These are phyloP conservation scores for Sporothrix variecibatus DNA, from an alignment of 2,329 filamentous ascomycete genomes.

Conservation along the genomic window DNA sequence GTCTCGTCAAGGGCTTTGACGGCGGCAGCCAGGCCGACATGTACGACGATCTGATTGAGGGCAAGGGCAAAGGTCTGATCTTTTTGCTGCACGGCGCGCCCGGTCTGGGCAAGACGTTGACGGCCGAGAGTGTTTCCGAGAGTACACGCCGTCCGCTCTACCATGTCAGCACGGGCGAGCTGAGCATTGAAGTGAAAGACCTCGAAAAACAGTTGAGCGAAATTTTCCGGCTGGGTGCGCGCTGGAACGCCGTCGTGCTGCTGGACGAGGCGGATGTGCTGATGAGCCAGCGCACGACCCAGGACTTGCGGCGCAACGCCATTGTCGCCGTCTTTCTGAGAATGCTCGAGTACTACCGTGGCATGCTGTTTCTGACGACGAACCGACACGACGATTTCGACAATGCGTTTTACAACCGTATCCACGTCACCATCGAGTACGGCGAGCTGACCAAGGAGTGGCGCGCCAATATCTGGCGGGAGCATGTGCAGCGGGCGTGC, in stretches of 20 bases:
- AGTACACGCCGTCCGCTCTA: slow-evolving; percentile 52
- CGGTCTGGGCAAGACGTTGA: slow-evolving; percentile 21
- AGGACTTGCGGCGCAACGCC: slow-evolving; percentile 43
- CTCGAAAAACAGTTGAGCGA: slow-evolving; percentile 67
- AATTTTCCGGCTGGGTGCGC: slow-evolving; percentile 72
- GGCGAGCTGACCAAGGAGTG: slow-evolving; percentile 30
- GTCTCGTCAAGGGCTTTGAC: slow-evolving; percentile 17
- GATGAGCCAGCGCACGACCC: slow-evolving; percentile 30
- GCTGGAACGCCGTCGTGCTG: slow-evolving; percentile 71
- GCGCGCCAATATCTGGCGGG: slow-evolving; percentile 20
- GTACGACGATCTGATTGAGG: slow-evolving; percentile 23
- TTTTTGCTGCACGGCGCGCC: slow-evolving; percentile 22
- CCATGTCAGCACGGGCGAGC: slow-evolving; percentile 63
- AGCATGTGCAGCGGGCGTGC: slow-evolving; percentile 18
- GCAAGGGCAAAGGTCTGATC: slow-evolving; percentile 20
- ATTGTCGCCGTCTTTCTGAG: slow-evolving; percentile 39
- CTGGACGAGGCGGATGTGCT: slow-evolving; percentile 66
- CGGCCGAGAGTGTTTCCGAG: slow-evolving; percentile 50
- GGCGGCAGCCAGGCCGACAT: slow-evolving; percentile 15
- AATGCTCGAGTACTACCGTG: slow-evolving; percentile 41
- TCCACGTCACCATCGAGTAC: slow-evolving; percentile 43
- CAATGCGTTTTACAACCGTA: slow-evolving; percentile 44
- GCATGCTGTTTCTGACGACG: slow-evolving; percentile 45
- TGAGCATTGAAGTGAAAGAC: slow-evolving; percentile 65
- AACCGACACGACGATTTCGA: slow-evolving; percentile 46